Base-by-base conservation (phyloP, 306 rosid species). In the Lathyrus sativus region DNA sequence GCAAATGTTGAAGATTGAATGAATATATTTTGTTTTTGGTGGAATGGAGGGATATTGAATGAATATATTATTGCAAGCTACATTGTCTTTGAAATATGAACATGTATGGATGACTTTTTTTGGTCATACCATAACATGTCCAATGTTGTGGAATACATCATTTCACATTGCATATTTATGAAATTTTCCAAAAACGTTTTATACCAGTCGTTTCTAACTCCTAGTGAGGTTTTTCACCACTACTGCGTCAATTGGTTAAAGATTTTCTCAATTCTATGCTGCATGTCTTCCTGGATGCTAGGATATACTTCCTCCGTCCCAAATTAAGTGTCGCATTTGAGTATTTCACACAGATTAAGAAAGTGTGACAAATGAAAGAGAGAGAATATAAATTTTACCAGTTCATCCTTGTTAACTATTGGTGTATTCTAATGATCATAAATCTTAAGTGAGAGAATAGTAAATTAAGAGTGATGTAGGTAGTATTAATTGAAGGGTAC, bases 281-380 rank as follows among this genome's bases (percentile, higher is more conserved):
- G 71, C 73, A 46, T 75, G 63, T 29, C 65, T 59, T 39, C 62
- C 45, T 66, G 24, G 54, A 51, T 56, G 50, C 61, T 55, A 53
- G 38, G 58, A 59, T 37, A 15, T 45, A n/a, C n/a, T n/a, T n/a
- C n/a, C n/a, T n/a, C n/a, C n/a, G n/a, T n/a, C n/a, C n/a, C n/a
- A n/a, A n/a, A n/a, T n/a, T n/a, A n/a, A n/a, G n/a, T n/a, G n/a
- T n/a, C n/a, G n/a, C n/a, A n/a, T n/a, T n/a, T n/a, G n/a, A n/a
- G n/a, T n/a, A n/a, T n/a, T n/a, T n/a, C n/a, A n/a, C n/a, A n/a
- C n/a, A n/a, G n/a, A n/a, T n/a, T n/a, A n/a, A n/a, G n/a, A n/a
- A n/a, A n/a, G n/a, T n/a, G n/a, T n/a, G n/a, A n/a, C n/a, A n/a
- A n/a, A n/a, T n/a, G n/a, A n/a, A n/a, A n/a, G n/a, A n/a, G n/a